Conservation (phyloP, 1,284 basidiomycete genomes). For the Cryptococcus amylolentus region DNA sequence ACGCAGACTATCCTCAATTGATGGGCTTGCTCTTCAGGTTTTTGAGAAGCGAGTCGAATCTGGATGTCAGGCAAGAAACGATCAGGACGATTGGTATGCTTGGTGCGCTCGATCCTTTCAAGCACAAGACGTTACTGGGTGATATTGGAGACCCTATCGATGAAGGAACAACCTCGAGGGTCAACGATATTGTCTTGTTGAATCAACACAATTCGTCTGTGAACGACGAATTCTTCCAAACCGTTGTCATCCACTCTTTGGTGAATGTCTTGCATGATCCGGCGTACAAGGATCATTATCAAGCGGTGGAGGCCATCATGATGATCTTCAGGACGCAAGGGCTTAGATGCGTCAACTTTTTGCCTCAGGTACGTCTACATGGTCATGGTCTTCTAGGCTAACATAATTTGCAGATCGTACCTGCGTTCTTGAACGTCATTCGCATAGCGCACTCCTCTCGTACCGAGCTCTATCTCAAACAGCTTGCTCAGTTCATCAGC, state of each 20-base stretch:
- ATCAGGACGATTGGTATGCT: constrained; percentile 93
- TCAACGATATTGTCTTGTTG: constrained; percentile 58
- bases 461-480: constrained; percentile 93
- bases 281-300: constrained; percentile 78
- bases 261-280: constrained; percentile 86
- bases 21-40: constrained; percentile 84
- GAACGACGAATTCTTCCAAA: constrained; percentile 96
- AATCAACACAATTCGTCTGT: constrained; percentile 58
- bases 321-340: constrained; percentile 99
- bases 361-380: constrained; percentile 68
- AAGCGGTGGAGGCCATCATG: constrained; percentile 97
- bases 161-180: constrained; percentile 52
- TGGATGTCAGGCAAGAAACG: constrained; percentile 76
- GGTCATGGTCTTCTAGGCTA: not conserved
- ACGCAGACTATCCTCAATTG: constrained; percentile 86
- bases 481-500: constrained; percentile 90
- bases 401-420: constrained; percentile 69
- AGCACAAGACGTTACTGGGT: constrained; percentile 82
- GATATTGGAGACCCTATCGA: constrained; percentile 63
- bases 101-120: constrained; percentile 96
- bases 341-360: constrained; percentile 90
- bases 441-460: constrained; percentile 70
- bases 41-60: constrained; percentile 74
- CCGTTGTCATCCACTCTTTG: constrained; percentile 87
- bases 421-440: constrained; percentile 89